Evolutionary conservation across 2,329 filamentous ascomycete species (phyloP).

Genomic region (Tolypocladium ophioglossoides): DNA sequence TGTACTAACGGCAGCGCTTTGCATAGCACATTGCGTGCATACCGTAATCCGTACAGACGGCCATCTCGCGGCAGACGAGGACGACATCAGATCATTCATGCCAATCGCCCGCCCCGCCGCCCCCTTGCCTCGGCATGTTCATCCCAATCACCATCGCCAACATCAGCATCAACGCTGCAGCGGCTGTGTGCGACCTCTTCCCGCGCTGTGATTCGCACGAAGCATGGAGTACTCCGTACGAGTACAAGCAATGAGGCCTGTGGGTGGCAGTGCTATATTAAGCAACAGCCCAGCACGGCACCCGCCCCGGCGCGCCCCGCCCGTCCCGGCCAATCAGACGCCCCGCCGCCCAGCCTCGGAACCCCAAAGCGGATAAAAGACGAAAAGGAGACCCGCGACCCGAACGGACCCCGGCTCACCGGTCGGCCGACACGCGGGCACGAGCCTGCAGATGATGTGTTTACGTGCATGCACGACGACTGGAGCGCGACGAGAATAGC

Average conservation of each 20-base stretch:
- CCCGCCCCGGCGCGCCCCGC: neutral
- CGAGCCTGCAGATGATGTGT: neutral
- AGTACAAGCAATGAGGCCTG: neutral
- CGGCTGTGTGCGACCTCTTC: neutral
- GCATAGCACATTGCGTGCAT: neutral
- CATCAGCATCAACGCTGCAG: neutral
- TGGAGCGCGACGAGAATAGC: neutral
- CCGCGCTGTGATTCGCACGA: neutral
- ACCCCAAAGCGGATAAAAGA: constrained; percentile 1
- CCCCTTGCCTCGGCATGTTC: neutral
- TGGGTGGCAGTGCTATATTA: neutral
- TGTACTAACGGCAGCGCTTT: neutral
- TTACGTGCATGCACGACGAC: neutral
- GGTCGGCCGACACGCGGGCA: neutral
- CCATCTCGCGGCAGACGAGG: no score
- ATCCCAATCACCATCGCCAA: neutral
- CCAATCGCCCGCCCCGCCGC: neutral
- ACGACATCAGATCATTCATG: no score
- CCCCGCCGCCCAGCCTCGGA: neutral
- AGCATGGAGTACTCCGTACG: no score
- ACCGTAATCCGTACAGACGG: no score
- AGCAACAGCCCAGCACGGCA: neutral
- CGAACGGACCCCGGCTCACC: neutral
- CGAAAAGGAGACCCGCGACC: neutral
- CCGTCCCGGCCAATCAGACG: neutral